Evolutionary conservation across 1,284 basidiomycete species (phyloP).

Genomic region (Termitomyces sp.): DNA sequence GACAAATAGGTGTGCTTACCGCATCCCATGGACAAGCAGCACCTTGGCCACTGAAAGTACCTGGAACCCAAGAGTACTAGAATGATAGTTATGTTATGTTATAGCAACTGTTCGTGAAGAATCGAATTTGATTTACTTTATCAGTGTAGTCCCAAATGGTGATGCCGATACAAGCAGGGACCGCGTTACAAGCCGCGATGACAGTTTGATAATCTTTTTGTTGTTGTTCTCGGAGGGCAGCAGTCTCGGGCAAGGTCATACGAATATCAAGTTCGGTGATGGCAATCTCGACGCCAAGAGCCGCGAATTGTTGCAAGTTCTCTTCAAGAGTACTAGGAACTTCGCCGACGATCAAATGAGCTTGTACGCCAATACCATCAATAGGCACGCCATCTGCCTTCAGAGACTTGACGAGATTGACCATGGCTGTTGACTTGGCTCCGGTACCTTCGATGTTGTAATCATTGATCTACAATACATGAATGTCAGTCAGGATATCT

Average conservation of each 20-base stretch:
- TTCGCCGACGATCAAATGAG: constrained; percentile 47
- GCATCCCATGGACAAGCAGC: constrained; percentile 47
- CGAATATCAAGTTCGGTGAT: constrained; percentile 59
- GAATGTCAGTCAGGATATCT: constrained; percentile 9
- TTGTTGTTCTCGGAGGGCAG: constrained; percentile 45
- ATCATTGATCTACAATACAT: constrained; percentile 46
- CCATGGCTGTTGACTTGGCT: constrained; percentile 48
- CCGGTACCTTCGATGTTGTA: constrained; percentile 51
- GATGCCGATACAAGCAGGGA: constrained; percentile 46
- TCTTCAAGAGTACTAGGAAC: constrained; percentile 41
- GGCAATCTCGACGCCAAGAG: constrained; percentile 53
- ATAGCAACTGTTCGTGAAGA: neutral
- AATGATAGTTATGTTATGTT: too few relatives aligned
- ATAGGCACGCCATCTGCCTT: constrained; percentile 45
- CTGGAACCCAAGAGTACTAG: constrained; percentile 51
- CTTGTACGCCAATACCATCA: constrained; percentile 54
- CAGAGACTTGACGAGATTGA: constrained; percentile 45
- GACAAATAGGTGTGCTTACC: constrained; percentile 24
- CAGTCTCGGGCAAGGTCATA: constrained; percentile 49
- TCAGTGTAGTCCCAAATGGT: constrained; percentile 54
- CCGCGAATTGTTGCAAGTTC: constrained; percentile 43
- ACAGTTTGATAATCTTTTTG: constrained; percentile 51
- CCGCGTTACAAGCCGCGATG: constrained; percentile 47
- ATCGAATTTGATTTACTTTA: constrained; percentile 25
- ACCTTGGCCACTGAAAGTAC: constrained; percentile 44